Evolutionary conservation across 306 rosid genomes (phyloP), one percentile per base, ranked within the genome.

Genomic region (Trichosanthes cucumerina): DNA sequence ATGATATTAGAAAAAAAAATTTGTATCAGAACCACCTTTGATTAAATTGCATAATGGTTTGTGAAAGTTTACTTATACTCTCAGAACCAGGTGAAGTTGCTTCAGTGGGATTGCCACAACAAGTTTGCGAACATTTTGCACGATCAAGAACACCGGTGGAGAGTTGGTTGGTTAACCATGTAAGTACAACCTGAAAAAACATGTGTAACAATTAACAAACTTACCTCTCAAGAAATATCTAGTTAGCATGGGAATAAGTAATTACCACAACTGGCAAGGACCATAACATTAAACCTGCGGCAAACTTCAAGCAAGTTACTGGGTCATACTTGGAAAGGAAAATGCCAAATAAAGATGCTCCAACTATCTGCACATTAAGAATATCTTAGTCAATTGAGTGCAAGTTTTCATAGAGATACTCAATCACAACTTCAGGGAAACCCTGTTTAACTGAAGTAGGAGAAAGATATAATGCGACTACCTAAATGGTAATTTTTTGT

Each of bases 131-230:
- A 74, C 89, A 87, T 78, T 85, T 95, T 9, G 96, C 88, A 52
- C 93, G 90, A 82, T 92, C 99, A 82, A 96, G 98, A 86, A 96
- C 99, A 79, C 99, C 97, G 0, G 92, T 84, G 21, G 99, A 91
- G 81, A 96, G 98, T 80, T 88, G 87, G 92, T 92, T 92, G 85
- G 97, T 84, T 82, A 91, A 85, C 81, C 88, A 86, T 10, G 97
- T 82, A n/a, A 88, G 89, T 82, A 82, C 34, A 75, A 96, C 83
- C 99, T 96, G 88, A 75, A 69, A 53, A 83, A 47, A 39, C 68
- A 78, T 31, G 15, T 57, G 36, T 56, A 53, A 14, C 56, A 54
- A 59, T 41, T 69, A 31, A 80, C 75, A 77, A 74, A 47, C 41
- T 64, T 31, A 60, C 43, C 57, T 82, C 81, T 73, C 80, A 53